phyloP scores from a whole-genome alignment of 2,329 filamentous ascomycete species.

The Trichoderma gracile region DNA sequence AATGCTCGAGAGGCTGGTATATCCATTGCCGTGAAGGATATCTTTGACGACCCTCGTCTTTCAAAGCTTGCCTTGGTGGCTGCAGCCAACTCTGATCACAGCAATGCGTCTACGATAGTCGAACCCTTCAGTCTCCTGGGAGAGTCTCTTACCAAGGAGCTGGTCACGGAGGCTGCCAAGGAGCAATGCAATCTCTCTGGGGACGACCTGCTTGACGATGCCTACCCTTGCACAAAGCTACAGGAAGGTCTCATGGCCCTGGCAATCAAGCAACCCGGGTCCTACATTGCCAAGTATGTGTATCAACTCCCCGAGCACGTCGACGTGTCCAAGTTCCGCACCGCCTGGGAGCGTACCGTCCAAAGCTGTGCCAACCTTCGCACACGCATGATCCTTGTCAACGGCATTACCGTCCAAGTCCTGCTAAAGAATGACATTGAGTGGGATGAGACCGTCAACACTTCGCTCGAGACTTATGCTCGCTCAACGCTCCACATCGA shows the following conservation, averaged over 20 bases:
- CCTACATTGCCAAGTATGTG: constrained; percentile 19
- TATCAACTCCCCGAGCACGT: constrained; percentile 15
- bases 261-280: constrained; percentile 19
- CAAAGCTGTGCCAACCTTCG: constrained; percentile 10
- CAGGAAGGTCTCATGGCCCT: constrained; percentile 22
- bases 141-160: neutral
- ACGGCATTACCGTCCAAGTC: constrained; percentile 3
- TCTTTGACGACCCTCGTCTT: constrained; percentile 20
- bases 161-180: neutral
- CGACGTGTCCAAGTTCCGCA: neutral
- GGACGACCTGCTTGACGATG: constrained; percentile 18
- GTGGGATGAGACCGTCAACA: constrained; percentile 11
- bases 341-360: constrained; percentile 22
- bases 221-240: constrained; percentile 23
- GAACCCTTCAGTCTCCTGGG: constrained; percentile 9
- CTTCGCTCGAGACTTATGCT: constrained; percentile 1
- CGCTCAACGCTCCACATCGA: neutral
- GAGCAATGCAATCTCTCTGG: constrained; percentile 21
- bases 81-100: neutral
- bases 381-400: constrained; percentile 8
- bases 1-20: constrained; percentile 35
- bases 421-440: constrained; percentile 2
- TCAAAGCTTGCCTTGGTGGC: neutral
- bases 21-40: constrained; percentile 5
- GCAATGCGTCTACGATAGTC: neutral